These are phyloP conservation scores for Talaromyces thailandensis DNA, from an alignment of 495 filamentous ascomycete genomes.

Conservation along the genomic window DNA sequence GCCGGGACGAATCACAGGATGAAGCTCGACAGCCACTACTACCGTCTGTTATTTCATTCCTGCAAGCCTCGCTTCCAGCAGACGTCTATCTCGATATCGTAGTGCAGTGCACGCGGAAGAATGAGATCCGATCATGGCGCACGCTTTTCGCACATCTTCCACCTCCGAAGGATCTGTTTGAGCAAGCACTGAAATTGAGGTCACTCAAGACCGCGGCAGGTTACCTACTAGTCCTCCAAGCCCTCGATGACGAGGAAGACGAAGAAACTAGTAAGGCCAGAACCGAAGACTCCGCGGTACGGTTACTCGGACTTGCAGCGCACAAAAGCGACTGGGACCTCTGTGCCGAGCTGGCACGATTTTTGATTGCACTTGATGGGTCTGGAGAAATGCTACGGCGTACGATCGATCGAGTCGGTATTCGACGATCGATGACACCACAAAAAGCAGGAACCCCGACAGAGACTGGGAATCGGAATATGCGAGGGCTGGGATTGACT, in stretches of 20 bases:
- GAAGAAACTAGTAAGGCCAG: constrained; percentile 56
- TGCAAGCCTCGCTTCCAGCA: constrained; percentile 72
- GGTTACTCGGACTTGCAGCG: constrained; percentile 73
- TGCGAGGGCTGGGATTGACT: constrained; percentile 32
- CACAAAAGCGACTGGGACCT: constrained; percentile 89
- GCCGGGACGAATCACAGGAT: constrained; percentile 42
- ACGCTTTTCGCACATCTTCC: constrained; percentile 87
- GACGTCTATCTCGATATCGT: constrained; percentile 79
- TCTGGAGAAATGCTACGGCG: constrained; percentile 73
- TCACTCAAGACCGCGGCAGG: constrained; percentile 94
- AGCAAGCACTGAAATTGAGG: constrained; percentile 74
- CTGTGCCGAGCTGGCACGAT: constrained; percentile 88
- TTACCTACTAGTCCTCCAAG: constrained; percentile 92
- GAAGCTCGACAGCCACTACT: constrained; percentile 55
- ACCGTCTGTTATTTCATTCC: constrained; percentile 77
- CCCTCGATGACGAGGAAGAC: constrained; percentile 75
- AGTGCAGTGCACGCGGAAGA: constrained; percentile 96
- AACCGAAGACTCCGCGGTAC: constrained; percentile 56
- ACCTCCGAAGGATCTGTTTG: constrained; percentile 82
- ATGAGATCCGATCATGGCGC: constrained; percentile 89
- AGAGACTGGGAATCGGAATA: constrained; percentile 17
- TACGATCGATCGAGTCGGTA: constrained; percentile 62
- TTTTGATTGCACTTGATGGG: constrained; percentile 85
- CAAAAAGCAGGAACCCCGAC: not conserved
- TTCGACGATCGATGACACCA: constrained; percentile 14